These are phyloP conservation scores for Coriolopsis trogii DNA, from an alignment of 1,284 basidiomycete species.

Conservation along the genomic window DNA sequence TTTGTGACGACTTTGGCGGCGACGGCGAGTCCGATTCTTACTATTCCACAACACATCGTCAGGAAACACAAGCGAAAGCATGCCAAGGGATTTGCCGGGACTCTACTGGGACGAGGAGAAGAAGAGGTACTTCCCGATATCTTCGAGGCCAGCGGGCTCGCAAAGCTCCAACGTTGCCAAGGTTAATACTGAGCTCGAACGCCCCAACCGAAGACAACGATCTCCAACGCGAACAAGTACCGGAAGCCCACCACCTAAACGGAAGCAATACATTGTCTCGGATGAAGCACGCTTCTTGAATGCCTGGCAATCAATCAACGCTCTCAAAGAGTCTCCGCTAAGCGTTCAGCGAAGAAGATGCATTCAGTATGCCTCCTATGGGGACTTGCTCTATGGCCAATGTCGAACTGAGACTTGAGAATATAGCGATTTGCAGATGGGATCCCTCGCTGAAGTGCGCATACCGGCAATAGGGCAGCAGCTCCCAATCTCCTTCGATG, in stretches of 20 bases:
- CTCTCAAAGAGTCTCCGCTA: not conserved
- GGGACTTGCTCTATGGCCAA: too few species aligned
- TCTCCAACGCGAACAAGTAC: not conserved
- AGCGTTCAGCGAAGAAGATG: slow-evolving; percentile 3
- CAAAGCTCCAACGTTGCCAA: not conserved
- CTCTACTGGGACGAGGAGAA: slow-evolving; percentile 36
- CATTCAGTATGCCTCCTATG: slow-evolving; percentile 15
- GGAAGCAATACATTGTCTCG: slow-evolving; percentile 1
- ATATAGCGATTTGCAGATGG: slow-evolving; percentile 11
- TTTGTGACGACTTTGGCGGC: too few species aligned
- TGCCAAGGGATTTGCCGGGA: slow-evolving; percentile 34
- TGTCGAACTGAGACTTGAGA: not conserved
- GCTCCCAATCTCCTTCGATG: slow-evolving; percentile 13
- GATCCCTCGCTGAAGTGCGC: not conserved
- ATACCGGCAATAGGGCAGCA: slow-evolving; percentile 2
- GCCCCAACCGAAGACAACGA: not conserved
- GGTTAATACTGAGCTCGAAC: not conserved
- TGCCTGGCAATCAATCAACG: slow-evolving; percentile 9
- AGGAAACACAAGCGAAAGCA: not conserved
- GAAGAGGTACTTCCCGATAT: slow-evolving; percentile 34
- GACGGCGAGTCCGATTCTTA: too few species aligned
- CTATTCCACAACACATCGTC: too few species aligned
- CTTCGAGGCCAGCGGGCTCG: slow-evolving; percentile 25
- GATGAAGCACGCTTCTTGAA: not conserved
- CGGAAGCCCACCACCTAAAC: slow-evolving; percentile 5